Conservation (phyloP, 75 land plant species). For the Gnetum montanum region DNA sequence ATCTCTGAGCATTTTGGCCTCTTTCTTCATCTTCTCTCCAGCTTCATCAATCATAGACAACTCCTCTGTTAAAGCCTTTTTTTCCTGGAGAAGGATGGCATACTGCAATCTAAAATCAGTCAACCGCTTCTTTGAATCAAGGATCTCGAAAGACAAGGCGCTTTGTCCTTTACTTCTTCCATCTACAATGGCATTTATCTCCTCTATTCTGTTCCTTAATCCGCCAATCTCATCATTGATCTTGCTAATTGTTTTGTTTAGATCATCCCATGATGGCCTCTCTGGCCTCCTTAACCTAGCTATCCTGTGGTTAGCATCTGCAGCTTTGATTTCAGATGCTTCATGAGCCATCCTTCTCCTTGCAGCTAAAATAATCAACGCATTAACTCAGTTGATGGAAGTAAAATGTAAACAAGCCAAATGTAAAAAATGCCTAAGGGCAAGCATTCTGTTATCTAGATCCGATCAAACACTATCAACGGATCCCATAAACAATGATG, state of each 20-base stretch:
- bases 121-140: conserved; percentile 18
- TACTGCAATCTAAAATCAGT: conserved; percentile 14
- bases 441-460: no score
- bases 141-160: conserved; percentile 14
- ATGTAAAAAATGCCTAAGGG: no score
- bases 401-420: no score
- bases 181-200: conserved; percentile 24
- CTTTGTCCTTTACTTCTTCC: conserved; percentile 18
- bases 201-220: conserved; percentile 13
- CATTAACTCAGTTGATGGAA: no score
- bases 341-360: no score
- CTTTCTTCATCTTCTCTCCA: conserved; percentile 21
- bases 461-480: no score
- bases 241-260: background rate
- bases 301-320: no score
- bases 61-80: conserved; percentile 19
- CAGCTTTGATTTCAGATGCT: no score
- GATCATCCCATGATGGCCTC: conserved; percentile 2
- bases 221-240: conserved; percentile 17
- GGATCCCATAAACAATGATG: no score
- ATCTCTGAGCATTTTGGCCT: conserved; percentile 15
- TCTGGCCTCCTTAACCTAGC: background rate
- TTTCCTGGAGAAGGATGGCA: conserved; percentile 11
- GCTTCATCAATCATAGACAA: conserved; percentile 17
- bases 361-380: no score